Evolutionary conservation across 257 asterid genomes (phyloP).

Genomic region (Ocimum tenuiflorum): DNA sequence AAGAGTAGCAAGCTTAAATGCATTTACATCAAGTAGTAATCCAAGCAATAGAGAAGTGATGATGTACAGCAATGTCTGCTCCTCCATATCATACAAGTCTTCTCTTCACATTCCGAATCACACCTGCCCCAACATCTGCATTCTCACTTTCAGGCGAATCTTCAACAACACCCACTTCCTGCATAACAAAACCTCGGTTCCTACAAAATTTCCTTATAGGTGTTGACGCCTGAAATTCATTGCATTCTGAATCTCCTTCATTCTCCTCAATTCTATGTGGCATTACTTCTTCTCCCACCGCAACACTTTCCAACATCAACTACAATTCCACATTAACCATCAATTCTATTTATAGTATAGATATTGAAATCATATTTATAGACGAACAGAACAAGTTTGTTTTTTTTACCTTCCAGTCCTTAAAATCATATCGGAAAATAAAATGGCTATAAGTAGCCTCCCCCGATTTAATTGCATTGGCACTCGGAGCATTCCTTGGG

Average conservation of each 20-base stretch:
- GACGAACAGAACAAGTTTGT: no score
- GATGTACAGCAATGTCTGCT: no score
- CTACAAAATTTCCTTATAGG: slow-evolving; percentile 86
- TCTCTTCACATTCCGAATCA: slow-evolving; percentile 62
- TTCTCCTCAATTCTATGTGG: slow-evolving; percentile 50
- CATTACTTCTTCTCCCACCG: slow-evolving; percentile 75
- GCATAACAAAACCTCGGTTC: slow-evolving; percentile 83
- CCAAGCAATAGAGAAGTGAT: no score
- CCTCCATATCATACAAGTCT: slow-evolving; percentile 29
- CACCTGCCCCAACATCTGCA: slow-evolving; percentile 40
- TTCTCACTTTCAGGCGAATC: slow-evolving; percentile 70
- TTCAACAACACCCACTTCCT: slow-evolving; percentile 66
- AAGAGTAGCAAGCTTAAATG: no score
- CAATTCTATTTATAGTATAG: not conserved
- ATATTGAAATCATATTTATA: no score
- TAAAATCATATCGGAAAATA: slow-evolving; percentile 68
- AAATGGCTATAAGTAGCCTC: slow-evolving; percentile 65
- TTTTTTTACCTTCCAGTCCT: slow-evolving; percentile 99
- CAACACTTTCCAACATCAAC: slow-evolving; percentile 67
- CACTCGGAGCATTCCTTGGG: slow-evolving; percentile 85
- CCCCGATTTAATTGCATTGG: slow-evolving; percentile 60
- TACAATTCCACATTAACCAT: slow-evolving; percentile 28
- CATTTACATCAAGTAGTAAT: no score
- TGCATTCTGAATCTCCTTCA: slow-evolving; percentile 13
- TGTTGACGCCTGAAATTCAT: slow-evolving; percentile 45